These are phyloP conservation scores for Pleurotus citrinopileatus DNA, from an alignment of 768 basidiomycete species.

Conservation along the genomic window DNA sequence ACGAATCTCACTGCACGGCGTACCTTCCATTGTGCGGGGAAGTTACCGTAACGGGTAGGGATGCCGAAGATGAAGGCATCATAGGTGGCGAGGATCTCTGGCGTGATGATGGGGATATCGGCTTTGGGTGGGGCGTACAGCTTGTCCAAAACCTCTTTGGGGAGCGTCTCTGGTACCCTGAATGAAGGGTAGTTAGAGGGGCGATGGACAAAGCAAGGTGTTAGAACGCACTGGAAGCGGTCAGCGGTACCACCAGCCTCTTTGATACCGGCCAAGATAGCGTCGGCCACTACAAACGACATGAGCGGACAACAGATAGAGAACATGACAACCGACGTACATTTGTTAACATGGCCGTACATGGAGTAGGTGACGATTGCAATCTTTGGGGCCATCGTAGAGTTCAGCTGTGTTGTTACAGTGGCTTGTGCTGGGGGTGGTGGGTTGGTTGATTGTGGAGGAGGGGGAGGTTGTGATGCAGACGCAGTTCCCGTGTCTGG, in stretches of 20 bases:
- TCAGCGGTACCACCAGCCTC: conserved; percentile 33
- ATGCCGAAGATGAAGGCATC: conserved; percentile 71
- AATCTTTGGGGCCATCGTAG: conserved; percentile 29
- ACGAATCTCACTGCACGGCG: not conserved
- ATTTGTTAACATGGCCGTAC: conserved; percentile 50
- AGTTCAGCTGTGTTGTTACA: not conserved
- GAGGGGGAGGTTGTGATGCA: not conserved
- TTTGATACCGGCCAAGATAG: conserved; percentile 28
- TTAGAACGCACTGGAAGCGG: conserved; percentile 38
- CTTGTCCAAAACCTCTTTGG: conserved; percentile 51
- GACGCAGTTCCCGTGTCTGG: no score
- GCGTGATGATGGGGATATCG: conserved; percentile 53
- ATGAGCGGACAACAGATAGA: not conserved
- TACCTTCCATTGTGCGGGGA: conserved; percentile 69
- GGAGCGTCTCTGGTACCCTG: conserved; percentile 66
- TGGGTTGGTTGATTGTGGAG: not conserved
- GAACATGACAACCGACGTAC: conserved; percentile 31
- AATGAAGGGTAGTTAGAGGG: not conserved
- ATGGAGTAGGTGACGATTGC: conserved; percentile 56
- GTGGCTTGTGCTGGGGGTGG: not conserved
- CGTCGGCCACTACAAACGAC: conserved; percentile 43
- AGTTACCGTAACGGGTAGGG: conserved; percentile 74
- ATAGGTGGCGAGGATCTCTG: conserved; percentile 46
- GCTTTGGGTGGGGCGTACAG: conserved; percentile 64
- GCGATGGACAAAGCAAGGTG: not conserved